Base-by-base conservation (phyloP, 2,329 filamentous ascomycete genomes). In the Penicillium griseofulvum region DNA sequence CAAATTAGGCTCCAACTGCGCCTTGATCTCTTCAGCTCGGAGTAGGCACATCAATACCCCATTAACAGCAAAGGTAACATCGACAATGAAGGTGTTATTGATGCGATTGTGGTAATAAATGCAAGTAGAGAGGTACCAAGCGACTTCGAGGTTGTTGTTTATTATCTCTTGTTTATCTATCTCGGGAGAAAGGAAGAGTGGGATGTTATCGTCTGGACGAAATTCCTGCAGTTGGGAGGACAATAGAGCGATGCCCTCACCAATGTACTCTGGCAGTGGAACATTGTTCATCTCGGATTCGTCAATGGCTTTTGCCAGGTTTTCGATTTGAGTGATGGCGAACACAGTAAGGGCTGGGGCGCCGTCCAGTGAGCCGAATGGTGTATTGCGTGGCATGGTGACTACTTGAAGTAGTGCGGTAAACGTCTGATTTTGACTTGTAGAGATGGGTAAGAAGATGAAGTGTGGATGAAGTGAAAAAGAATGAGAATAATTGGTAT, bases 201-300 rank as follows among this genome's bases (percentile, higher is more conserved):
- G 9, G 9, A 42, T 28, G 2, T 12, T 10, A 12, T 42, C 16
- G 7, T 7, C 24, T 1, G 39, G 39, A 7, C 6, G 16, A 4
- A 42, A 17, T 0, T 1, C 2, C 24, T 28, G 39, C 5, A 41
- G 38, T 2, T 39, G 36, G 36, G n/a, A 11, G n/a, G 36, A 19
- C 36, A 37, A 37, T 10, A 8, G 17, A 36, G 5, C 9, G 1
- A 41, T 42, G 5, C 14, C 22, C 28, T 4, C 39, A 17, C 16
- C 12, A 5, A 42, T 9, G 9, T 12, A 1, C 24, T 17, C 24
- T 6, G 39, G 39, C 1, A 42, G 5, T 2, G 16, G 16, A 2
- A 1, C 0, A 5, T 11, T 7, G 5, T 3, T 2, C 16, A 1
- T 1, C 1, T 42, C 24, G 2, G 17, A 8, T 7, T 1, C 3